phyloP scores from a whole-genome alignment of 2,329 filamentous ascomycete species.

The Celoporthe dispersa region DNA sequence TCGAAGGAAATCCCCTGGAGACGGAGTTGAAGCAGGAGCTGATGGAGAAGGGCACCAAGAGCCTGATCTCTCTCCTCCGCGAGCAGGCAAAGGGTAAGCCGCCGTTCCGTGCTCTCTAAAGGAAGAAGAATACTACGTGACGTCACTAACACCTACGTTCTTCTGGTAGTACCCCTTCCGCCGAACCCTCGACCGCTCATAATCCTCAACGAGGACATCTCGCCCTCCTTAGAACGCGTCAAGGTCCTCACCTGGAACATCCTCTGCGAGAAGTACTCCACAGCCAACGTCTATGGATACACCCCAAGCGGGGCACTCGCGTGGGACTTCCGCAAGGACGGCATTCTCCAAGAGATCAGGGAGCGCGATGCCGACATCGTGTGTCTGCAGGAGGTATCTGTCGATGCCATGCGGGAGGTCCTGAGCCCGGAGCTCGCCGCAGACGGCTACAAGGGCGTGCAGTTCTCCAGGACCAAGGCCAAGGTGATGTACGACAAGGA shows the following conservation, averaged over 20 bases:
- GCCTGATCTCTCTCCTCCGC: conserved; percentile 79
- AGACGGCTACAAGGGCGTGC: conserved; percentile 90
- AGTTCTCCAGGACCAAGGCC: conserved; percentile 87
- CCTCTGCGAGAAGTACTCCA: conserved; percentile 91
- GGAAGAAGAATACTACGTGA: not conserved
- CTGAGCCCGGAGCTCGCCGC: conserved; percentile 86
- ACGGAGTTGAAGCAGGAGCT: conserved; percentile 78
- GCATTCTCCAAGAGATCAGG: conserved; percentile 82
- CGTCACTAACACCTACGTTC: not conserved
- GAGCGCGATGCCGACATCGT: conserved; percentile 84
- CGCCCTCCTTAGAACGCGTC: conserved; percentile 68
- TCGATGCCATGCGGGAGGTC: conserved; percentile 88
- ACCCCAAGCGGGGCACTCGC: conserved; percentile 79
- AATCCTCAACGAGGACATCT: conserved; percentile 71
- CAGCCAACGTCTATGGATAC: conserved; percentile 84
- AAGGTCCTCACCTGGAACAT: conserved; percentile 95
- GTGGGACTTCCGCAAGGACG: conserved; percentile 85
- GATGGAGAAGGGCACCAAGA: conserved; percentile 84
- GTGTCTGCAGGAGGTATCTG: conserved; percentile 91
- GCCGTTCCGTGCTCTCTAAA: not conserved
- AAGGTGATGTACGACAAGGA: conserved; percentile 92
- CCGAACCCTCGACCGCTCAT: conserved; percentile 79
- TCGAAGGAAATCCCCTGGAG: conserved; percentile 88
- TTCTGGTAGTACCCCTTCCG: conserved; percentile 70
- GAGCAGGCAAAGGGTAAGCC: conserved; percentile 81